Base-by-base conservation (phyloP, 768 basidiomycete genomes). In the Macrolepiota fuliginosa region DNA sequence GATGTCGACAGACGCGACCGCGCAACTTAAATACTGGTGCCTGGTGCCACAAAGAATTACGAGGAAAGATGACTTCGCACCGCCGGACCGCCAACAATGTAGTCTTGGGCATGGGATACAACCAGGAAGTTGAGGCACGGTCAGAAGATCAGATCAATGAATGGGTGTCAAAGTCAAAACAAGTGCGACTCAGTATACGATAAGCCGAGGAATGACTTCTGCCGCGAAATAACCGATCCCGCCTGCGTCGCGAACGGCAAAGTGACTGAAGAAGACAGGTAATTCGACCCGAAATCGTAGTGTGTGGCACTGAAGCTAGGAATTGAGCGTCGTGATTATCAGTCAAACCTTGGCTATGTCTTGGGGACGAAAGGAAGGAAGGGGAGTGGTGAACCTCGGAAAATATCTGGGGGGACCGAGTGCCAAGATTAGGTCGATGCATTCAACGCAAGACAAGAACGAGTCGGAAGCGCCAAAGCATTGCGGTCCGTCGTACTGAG, bases 401-500 rank as follows among this genome's bases (percentile, higher is more conserved):
- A 61, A 61, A 61, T 61, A 46, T 49, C 36, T 61, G 60, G 60
- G 49, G n/a, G 32, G 45, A 37, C 25, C 24, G 35, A n/a, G n/a
- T 39, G 60, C 35, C 53, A 54, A 50, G 42, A 19, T 27, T 6
- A 49, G 47, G 24, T 2, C 40, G 37, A 37, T n/a, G 39, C 11
- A 12, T 49, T 53, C 15, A 45, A 45, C 42, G 15, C 17, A 6
- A 19, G 7, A 19, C 17, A 3, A 32, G 29, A 52, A 3, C 11
- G 5, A 39, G 36, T 54, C 57, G 37, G 36, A 51, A 32, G 27
- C 5, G 27, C 37, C 35, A 58, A 49, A 27, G 36, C 13, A 36
- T 29, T 46, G 35, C 15, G 45, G 19, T 35, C 15, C 7, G 22
- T 24, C 17, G 10, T 22, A 47, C 22, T n/a, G 25, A 42, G 27